A percentile compares a stretch with the other conserved stretches of the same genome.
These are phyloP conservation scores for Tolypocladium amazonense DNA, from an alignment of 2,329 filamentous ascomycete species.

Conservation along the genomic window DNA sequence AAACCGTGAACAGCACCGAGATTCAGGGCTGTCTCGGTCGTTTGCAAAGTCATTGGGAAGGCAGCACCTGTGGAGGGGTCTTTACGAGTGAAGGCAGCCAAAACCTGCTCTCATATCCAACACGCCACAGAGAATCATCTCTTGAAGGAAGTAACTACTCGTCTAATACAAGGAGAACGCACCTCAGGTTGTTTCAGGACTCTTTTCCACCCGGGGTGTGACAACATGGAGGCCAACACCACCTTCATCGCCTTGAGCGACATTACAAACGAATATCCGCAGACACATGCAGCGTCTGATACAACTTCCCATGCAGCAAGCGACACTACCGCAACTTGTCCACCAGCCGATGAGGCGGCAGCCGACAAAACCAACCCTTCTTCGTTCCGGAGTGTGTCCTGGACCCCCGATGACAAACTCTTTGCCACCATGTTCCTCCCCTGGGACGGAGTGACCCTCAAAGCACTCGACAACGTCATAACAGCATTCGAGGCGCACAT, in stretches of 20 bases:
- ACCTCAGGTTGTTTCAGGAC: no score
- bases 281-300: not conserved
- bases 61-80: no score
- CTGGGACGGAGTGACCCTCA: not conserved
- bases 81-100: no score
- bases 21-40: no score
- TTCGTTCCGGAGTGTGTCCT: not conserved
- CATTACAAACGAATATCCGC: not conserved
- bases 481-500: not conserved
- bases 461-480: not conserved
- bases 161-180: no score
- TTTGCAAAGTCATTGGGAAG: no score
- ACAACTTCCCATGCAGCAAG: not conserved
- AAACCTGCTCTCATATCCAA: no score
- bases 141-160: no score
- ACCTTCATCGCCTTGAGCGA: not conserved
- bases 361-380: no score
- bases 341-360: not conserved
- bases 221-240: not conserved
- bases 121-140: no score
- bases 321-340: not conserved
- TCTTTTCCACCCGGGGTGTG: not conserved
- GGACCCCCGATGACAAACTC: not conserved
- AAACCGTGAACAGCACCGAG: no score
- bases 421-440: not conserved